Evolutionary conservation across 176 grass and related monocot genomes (phyloP), one percentile per base, ranked within the genome.

Genomic region (Chrysopogon serrulatus): DNA sequence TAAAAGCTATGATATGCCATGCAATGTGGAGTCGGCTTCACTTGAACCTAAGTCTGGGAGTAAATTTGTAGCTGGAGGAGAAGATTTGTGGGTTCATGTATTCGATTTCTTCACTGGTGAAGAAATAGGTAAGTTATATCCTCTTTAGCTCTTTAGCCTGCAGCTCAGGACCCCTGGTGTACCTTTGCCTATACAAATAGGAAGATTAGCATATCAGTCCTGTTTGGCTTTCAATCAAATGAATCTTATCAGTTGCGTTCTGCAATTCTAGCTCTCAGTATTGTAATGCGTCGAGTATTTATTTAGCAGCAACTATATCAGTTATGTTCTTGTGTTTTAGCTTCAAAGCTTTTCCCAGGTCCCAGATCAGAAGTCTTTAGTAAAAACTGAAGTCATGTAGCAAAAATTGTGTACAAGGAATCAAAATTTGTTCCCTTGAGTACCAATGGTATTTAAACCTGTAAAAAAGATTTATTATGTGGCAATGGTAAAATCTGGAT

Each of bases 1-100:
- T 77, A 99, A 99, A 91, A 99, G 96, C 83, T 99, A 99, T 73
- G 88, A 94, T 37, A 99, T 99, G 96, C 79, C 93, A 6, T 96
- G 93, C 74, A 96, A 65, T 75, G 87, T 99, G 79, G 96, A 99
- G 71, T 99, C 96, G 16, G 96, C 96, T 59, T 99, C 96, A 41
- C 91, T 99, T 66, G 96, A 99, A 68, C 96, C 96, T 0, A 99
- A 92, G 67, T 61, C 79, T 79, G 96, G 96, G 34, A 92, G 88
- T 61, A 93, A 89, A 81, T 99, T 99, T 76, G 88, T 99, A 6
- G 84, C 89, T 71, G 96, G 96, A 90, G 96, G 96, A 77, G 96
- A 96, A 94, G 96, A 99, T 66, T 84, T 99, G 91, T 99, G 96
- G 93, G 78, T 99, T 80, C 96, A 89, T 79, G 74, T 94, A 73